These are phyloP conservation scores for Solanum hybrid DNA, from an alignment of 305 asterid species.

Conservation along the genomic window DNA sequence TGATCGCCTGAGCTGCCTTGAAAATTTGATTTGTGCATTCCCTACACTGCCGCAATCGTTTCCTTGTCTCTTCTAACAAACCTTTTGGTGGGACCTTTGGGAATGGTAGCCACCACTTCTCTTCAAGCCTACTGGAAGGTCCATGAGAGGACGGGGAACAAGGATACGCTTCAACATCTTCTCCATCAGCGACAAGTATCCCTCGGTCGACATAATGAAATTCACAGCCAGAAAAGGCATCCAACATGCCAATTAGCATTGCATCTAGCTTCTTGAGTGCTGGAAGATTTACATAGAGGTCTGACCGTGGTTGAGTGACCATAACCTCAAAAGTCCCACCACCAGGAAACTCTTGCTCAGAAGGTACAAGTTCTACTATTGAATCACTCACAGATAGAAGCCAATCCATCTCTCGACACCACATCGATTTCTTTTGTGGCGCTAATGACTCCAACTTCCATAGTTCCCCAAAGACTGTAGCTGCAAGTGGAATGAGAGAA, in stretches of 20 bases:
- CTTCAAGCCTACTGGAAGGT: slow-evolving; percentile 59
- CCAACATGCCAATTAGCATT: slow-evolving; percentile 62
- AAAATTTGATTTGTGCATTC: slow-evolving; percentile 77
- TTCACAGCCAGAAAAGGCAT: slow-evolving; percentile 58
- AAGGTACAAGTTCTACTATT: slow-evolving; percentile 83
- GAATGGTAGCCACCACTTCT: slow-evolving; percentile 88
- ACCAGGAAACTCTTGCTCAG: slow-evolving; percentile 63
- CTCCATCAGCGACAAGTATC: slow-evolving; percentile 42
- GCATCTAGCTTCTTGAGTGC: slow-evolving; percentile 79
- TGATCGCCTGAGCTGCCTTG: slow-evolving; percentile 76
- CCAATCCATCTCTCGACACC: slow-evolving; percentile 90
- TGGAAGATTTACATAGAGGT: slow-evolving; percentile 66
- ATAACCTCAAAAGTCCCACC: slow-evolving; percentile 68
- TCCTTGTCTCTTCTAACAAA: slow-evolving; percentile 52
- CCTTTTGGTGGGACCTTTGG: slow-evolving; percentile 77
- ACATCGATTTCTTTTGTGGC: slow-evolving; percentile 45
- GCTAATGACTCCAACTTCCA: slow-evolving; percentile 81
- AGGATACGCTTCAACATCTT: slow-evolving; percentile 26
- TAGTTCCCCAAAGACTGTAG: slow-evolving; percentile 72
- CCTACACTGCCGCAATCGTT: slow-evolving; percentile 52
- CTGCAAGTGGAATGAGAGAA: slow-evolving; percentile 23
- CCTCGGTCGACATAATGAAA: slow-evolving; percentile 72
- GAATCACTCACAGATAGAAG: slow-evolving; percentile 74
- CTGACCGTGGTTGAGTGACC: slow-evolving; percentile 74
- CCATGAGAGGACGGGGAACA: slow-evolving; percentile 32